Evolutionary conservation across 805 yeast genomes (phyloP).

Genomic region (Hanseniaspora occidentalis): DNA sequence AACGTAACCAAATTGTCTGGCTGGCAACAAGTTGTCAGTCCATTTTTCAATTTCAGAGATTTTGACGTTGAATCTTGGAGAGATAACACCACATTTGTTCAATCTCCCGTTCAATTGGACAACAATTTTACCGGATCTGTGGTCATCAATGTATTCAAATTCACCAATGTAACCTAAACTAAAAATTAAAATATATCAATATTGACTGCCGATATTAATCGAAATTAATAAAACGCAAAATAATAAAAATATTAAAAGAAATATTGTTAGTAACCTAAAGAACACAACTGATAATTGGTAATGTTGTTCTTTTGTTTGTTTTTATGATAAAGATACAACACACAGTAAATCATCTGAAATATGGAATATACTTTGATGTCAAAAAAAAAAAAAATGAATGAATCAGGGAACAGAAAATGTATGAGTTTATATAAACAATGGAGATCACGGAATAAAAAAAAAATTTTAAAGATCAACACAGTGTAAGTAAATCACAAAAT

Average conservation of each 20-base stretch:
- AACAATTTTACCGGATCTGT: conserved; percentile 97
- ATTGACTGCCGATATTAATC: too few relatives aligned
- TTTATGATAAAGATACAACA: too few relatives aligned
- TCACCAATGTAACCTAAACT: conserved; percentile 76
- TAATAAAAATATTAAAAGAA: too few relatives aligned
- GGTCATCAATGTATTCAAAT: conserved; percentile 96
- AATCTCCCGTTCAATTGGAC: conserved; percentile 95
- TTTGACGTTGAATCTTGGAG: conserved; percentile 97
- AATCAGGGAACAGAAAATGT: not conserved
- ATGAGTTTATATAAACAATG: not conserved
- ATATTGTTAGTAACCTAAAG: not conserved
- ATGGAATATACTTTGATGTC: too few relatives aligned
- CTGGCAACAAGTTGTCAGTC: conserved; percentile 97
- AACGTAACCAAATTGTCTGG: conserved; percentile 98
- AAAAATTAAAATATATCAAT: not conserved
- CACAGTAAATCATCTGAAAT: too few relatives aligned
- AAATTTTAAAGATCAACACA: not conserved
- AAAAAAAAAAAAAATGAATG: not conserved
- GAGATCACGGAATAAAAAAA: not conserved
- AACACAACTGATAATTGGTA: too few relatives aligned
- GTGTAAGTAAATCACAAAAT: conserved; percentile 2
- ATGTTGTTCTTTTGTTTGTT: too few relatives aligned
- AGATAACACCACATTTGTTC: conserved; percentile 97
- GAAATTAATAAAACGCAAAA: too few relatives aligned
- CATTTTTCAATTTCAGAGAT: conserved; percentile 93